These are phyloP conservation scores for Akanthomyces uredinophilus DNA, from an alignment of 2,329 filamentous ascomycete species.

Conservation along the genomic window DNA sequence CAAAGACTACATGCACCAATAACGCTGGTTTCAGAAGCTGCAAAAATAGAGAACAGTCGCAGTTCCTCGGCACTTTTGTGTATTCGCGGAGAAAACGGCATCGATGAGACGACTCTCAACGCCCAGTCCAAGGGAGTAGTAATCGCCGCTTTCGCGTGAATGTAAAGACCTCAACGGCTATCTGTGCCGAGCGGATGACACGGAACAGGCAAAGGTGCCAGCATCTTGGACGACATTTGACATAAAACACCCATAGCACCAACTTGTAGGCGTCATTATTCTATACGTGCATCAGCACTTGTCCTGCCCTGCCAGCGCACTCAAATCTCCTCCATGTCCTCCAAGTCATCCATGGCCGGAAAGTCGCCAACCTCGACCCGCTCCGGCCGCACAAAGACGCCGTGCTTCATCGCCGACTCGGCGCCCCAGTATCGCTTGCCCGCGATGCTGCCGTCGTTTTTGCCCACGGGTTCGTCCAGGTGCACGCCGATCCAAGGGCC, in stretches of 20 bases:
- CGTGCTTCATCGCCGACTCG: conserved; percentile 60
- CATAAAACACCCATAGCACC: neutral
- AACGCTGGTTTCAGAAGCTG: neutral
- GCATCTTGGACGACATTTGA: neutral
- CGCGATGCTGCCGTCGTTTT: conserved; percentile 73
- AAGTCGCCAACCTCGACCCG: conserved; percentile 73
- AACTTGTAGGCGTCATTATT: neutral
- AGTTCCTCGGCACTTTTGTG: too few relatives aligned
- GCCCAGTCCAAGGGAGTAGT: too few relatives aligned
- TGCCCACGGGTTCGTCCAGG: conserved; percentile 75
- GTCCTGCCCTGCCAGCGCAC: neutral
- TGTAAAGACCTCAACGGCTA: too few relatives aligned
- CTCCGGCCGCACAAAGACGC: conserved; percentile 75
- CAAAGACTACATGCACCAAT: neutral
- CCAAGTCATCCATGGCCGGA: conserved; percentile 64
- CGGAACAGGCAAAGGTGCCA: neutral
- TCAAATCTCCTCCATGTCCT: conserved; percentile 72
- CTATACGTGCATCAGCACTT: neutral
- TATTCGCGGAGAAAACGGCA: too few relatives aligned
- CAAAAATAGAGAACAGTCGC: neutral
- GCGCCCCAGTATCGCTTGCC: conserved; percentile 65
- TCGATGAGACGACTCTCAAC: too few relatives aligned
- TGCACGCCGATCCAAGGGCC: conserved; percentile 69
- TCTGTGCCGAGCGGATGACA: too few relatives aligned
- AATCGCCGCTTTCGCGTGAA: too few relatives aligned